Base-by-base conservation (phyloP, 1,139 yeast genomes). In the Spencermartinsiella ligniputridi region DNA sequence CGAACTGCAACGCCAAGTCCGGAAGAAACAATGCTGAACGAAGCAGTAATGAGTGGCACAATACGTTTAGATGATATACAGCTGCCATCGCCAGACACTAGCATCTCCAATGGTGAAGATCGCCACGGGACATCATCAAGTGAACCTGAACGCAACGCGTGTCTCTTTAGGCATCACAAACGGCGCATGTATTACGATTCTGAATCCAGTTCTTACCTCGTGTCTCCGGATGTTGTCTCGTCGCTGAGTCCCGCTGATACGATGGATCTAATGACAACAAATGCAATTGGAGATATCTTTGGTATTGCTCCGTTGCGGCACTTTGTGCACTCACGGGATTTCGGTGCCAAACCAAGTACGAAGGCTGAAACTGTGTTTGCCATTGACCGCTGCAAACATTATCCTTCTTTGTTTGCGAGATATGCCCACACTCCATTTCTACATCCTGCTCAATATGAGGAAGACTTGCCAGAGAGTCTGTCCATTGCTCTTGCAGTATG, bases 391-490 rank as follows among this genome's bases (percentile, higher is more conserved):
- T 19, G 50, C 30, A 27, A 24, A 19, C 51, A 49, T 19, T 50
- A 49, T 36, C 51, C 53, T 1, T 36, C 34, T 15, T 21, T 50
- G 15, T 50, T 50, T 47, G 22, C 39, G 9, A 42, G 35, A n/a
- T 36, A 38, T n/a, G 30, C 42, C n/a, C 20, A 29, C 20, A 27
- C 34, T 9, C 41, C 51, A n/a, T 50, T 50, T 19, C 42, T 50
- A 13, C 53, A 50, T 25, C 46, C 42, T 3, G 12, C 15, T n/a
- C 30, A 44, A 20, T 50, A 50, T 37, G 22, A 40, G 3, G 41
- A 30, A 15, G 48, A 46, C 1, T 35, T 39, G 15, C 53, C 53
- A 4, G 44, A 37, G 11, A 38, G 44, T 1, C 27, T 50, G 32
- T 34, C 42, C n/a, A 22, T 43, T 2, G 52, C 52, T 11, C 29